A percentile compares a stretch with the other conserved stretches of the same genome.
Evolutionary conservation across 208 protist species (phyloP).

Genomic region (Leishmania amazonensis): DNA sequence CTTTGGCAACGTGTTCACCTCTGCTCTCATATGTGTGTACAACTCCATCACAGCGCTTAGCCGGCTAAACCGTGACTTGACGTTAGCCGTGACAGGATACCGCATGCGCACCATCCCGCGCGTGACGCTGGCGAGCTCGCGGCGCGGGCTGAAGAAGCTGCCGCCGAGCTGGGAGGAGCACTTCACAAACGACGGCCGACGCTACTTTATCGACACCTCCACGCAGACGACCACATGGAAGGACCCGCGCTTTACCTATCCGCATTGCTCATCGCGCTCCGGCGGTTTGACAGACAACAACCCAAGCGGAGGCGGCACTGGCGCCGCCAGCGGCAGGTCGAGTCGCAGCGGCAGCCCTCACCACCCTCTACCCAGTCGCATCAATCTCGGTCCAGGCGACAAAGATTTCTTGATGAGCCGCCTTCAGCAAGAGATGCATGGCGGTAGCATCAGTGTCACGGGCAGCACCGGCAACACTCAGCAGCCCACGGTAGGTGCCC

Average conservation of each 20-base stretch:
- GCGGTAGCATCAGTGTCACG: not conserved
- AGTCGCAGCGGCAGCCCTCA: slow-evolving; percentile 6
- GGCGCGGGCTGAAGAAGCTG: slow-evolving; percentile 43
- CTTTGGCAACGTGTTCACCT: slow-evolving; percentile 84
- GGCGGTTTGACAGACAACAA: slow-evolving; percentile 12
- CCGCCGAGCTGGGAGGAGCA: slow-evolving; percentile 77
- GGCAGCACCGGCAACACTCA: not conserved
- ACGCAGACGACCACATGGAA: slow-evolving; percentile 66
- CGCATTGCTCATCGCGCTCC: slow-evolving; percentile 20
- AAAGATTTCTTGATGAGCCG: slow-evolving; percentile 45
- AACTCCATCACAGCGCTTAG: slow-evolving; percentile 76
- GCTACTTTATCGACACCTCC: slow-evolving; percentile 74
- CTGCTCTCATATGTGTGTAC: slow-evolving; percentile 83
- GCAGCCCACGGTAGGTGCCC: not conserved
- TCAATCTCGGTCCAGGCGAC: slow-evolving; percentile 51
- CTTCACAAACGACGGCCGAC: slow-evolving; percentile 75
- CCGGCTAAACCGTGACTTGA: slow-evolving; percentile 71
- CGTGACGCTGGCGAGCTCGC: slow-evolving; percentile 49
- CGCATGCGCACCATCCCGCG: slow-evolving; percentile 78
- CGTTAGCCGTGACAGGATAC: slow-evolving; percentile 64
- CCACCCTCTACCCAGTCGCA: slow-evolving; percentile 38
- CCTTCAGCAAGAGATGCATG: slow-evolving; percentile 40
- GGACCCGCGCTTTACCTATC: slow-evolving; percentile 51
- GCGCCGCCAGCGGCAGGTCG: not conserved
- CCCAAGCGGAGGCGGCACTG: slow-evolving; percentile 1